A percentile compares a stretch with the other conserved stretches of the same genome.
phyloP scores from a whole-genome alignment of 75 land plant genomes.

The Pinus taeda region DNA sequence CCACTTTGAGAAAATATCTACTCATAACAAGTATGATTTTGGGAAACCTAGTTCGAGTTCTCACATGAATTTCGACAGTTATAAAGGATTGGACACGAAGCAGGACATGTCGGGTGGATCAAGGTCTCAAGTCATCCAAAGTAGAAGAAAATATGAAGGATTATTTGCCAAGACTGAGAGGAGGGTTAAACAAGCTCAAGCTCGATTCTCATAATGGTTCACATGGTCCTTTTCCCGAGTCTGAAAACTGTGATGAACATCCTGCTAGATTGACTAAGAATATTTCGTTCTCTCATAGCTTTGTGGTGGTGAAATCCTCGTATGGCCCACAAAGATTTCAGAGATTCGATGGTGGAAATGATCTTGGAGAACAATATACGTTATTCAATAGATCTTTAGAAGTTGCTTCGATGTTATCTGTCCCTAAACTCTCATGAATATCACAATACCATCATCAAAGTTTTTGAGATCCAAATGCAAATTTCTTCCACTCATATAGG shows the following conservation, averaged over 20 bases:
- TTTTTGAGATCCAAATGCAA: conserved; percentile 19
- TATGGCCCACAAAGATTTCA: conserved; percentile 63
- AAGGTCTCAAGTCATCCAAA: no score
- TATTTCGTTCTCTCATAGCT: conserved; percentile 29
- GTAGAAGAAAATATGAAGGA: no score
- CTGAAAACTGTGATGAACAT: background rate
- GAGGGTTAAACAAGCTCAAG: background rate
- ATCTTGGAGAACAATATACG: conserved; percentile 36
- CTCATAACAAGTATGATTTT: no score
- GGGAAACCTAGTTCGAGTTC: no score
- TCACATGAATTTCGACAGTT: no score
- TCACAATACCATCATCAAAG: conserved; percentile 66
- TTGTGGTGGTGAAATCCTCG: conserved; percentile 68
- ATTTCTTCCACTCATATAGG: no score
- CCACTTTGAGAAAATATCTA: no score
- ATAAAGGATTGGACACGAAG: no score
- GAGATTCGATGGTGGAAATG: conserved; percentile 48
- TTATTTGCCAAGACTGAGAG: background rate
- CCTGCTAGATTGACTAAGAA: background rate
- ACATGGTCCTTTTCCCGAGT: background rate
- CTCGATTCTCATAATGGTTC: background rate
- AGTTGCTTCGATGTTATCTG: conserved; percentile 75
- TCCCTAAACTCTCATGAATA: conserved; percentile 68
- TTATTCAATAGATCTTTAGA: conserved; percentile 45
- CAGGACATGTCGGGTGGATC: no score